Conservation (phyloP, 2,329 filamentous ascomycete genomes). For the Plectosphaerella sp. region DNA sequence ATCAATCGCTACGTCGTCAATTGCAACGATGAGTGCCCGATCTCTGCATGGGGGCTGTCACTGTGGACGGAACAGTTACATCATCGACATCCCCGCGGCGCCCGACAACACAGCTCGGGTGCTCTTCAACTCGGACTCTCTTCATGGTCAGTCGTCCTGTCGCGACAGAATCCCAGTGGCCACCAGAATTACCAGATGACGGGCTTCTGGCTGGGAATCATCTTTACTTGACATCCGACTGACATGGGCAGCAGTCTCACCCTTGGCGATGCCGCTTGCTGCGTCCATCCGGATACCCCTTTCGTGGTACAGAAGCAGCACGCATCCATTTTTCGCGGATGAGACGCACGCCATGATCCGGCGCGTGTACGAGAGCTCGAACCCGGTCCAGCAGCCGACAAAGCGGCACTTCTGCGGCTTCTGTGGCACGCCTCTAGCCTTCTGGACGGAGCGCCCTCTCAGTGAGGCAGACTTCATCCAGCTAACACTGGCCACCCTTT, state of each 20-base stretch:
- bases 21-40: constrained; percentile 38
- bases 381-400: constrained; percentile 47
- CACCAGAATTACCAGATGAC: too few species aligned
- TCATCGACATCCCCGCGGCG: constrained; percentile 62
- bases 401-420: constrained; percentile 86
- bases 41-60: constrained; percentile 73
- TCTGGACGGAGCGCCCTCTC: constrained; percentile 72
- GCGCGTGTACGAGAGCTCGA: constrained; percentile 56
- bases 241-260: constrained; percentile 16
- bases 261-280: constrained; percentile 68
- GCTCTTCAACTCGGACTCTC: constrained; percentile 67
- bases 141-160: constrained; percentile 60
- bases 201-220: too few species aligned
- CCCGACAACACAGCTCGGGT: constrained; percentile 57
- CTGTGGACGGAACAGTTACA: constrained; percentile 82
- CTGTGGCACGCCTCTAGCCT: constrained; percentile 81
- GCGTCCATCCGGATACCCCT: constrained; percentile 82
- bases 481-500: constrained; percentile 74
- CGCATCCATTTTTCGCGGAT: constrained; percentile 71
- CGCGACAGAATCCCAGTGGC: neutral
- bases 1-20: too few species aligned
- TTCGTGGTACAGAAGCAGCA: constrained; percentile 72
- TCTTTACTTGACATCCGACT: neutral
- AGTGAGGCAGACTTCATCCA: constrained; percentile 75
- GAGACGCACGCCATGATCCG: constrained; percentile 67